Base-by-base conservation (phyloP, 2,329 filamentous ascomycete genomes). In the Trichoderma sp. region DNA sequence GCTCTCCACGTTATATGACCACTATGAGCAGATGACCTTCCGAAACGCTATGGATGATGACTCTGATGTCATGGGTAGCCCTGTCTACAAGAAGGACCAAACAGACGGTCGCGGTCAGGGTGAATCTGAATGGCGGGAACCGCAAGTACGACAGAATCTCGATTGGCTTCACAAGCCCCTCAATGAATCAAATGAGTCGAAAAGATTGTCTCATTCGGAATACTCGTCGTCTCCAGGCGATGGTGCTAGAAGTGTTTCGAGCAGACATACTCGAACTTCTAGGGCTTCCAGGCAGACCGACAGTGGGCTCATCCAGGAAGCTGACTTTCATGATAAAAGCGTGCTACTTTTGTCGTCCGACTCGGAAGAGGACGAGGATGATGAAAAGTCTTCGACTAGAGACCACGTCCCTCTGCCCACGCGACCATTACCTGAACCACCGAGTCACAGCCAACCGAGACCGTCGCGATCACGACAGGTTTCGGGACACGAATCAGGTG, bases 301-400 rank as follows among this genome's bases (percentile, higher is more conserved):
- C 6, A 80, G 78, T 66, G 89, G 88, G 78, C 81, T 89, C 18
- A 80, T 89, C 18, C 81, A 86, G 7, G 87, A 88, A 45, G 84
- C 88, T 2, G 89, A 91, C 76, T 83, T 90, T 6, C 85, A 89
- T 59, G 85, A 89, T 69, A 89, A 85, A 75, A 91, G 89, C 76
- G 85, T 91, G 1, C 81, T 91, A 16, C 88, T 89, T 1, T 84
- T 91, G 1, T 90, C 89, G 1, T 90, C 89, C 0, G 89, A 91
- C 76, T 90, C 89, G 0, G 89, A 91, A 75, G 88, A 88, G 6
- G 88, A 88, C 4, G 86, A 87, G 1, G 78, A 78, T 6, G 80
- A 79, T 21, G 62, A 75, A 4, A 77, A 78, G 3, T 72, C 80
- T 0, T 75, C 79, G 5, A 59, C 73, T 5, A 59, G n/a, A 31